phyloP scores from a whole-genome alignment of 352 stramenopile species.

The Phytophthora brassicae region DNA sequence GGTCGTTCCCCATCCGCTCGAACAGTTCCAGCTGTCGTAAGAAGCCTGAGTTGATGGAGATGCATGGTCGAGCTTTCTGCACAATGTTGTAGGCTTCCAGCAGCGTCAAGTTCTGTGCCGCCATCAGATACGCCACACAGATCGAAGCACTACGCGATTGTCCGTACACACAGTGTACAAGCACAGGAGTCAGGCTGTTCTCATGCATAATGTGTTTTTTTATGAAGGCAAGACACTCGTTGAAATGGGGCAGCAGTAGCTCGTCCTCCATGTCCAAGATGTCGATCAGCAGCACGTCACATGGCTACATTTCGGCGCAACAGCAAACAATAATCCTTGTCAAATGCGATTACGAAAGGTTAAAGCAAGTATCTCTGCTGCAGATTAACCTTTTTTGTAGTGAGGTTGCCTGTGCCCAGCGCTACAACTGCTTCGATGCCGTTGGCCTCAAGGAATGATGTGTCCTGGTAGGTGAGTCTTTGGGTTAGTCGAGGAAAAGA shows the following conservation, averaged over 20 bases:
- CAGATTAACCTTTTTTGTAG: conserved; percentile 22
- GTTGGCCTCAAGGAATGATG: conserved; percentile 41
- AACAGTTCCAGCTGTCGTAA: conserved; percentile 73
- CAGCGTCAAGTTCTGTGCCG: conserved; percentile 36
- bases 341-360: too few species aligned
- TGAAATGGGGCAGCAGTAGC: conserved; percentile 65
- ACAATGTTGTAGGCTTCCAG: conserved; percentile 59
- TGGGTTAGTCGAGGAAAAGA: not conserved
- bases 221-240: conserved; percentile 51
- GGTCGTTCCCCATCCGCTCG: conserved; percentile 52
- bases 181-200: conserved; percentile 13
- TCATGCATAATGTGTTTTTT: conserved; percentile 17
- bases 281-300: conserved; percentile 51
- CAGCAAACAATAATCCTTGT: too few species aligned
- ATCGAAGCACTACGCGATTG: conserved; percentile 76
- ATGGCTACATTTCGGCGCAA: conserved; percentile 23
- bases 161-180: conserved; percentile 83
- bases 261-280: conserved; percentile 81
- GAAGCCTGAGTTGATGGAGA: conserved; percentile 80
- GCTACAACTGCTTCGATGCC: conserved; percentile 55
- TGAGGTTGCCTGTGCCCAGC: conserved; percentile 59
- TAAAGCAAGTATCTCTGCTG: too few species aligned
- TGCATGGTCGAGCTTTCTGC: conserved; percentile 62
- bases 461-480: conserved; percentile 30
- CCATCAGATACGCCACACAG: conserved; percentile 81